A percentile compares a stretch with the other conserved stretches of the same genome.
Conservation (phyloP, 2,329 filamentous ascomycete genomes). For the Onygenales sp. region DNA sequence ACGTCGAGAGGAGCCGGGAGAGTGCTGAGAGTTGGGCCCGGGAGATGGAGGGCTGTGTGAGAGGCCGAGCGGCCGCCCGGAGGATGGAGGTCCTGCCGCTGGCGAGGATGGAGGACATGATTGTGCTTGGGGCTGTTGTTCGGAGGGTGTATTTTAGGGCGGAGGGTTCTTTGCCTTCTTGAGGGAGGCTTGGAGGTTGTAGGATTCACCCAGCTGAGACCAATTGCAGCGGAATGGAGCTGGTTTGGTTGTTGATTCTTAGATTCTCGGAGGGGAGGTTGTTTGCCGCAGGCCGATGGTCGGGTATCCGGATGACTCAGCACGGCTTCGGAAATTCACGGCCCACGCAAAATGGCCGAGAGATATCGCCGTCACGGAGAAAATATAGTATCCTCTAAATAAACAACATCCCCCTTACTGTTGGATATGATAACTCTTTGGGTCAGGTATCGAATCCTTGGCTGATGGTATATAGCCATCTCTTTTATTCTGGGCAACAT, state of each 20-base stretch:
- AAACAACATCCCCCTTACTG: background rate
- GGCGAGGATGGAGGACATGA: background rate
- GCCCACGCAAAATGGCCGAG: background rate
- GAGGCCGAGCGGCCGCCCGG: constrained; percentile 23
- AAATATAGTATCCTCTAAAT: constrained; percentile 9
- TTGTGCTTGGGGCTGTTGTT: background rate
- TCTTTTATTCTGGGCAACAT: no score
- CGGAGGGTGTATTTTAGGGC: background rate
- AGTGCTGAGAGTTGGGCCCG: constrained; percentile 43
- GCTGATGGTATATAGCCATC: background rate
- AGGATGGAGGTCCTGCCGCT: constrained; percentile 24
- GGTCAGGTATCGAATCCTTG: constrained; percentile 16
- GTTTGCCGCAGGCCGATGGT: background rate
- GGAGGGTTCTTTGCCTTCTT: background rate
- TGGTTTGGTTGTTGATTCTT: background rate
- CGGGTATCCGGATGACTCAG: constrained; percentile 1
- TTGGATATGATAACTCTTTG: constrained; percentile 11
- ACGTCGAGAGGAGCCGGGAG: constrained; percentile 68
- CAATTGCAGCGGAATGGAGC: background rate
- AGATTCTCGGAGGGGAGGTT: background rate
- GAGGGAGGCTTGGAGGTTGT: background rate
- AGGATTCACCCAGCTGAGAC: background rate
- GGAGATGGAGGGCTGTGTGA: constrained; percentile 37
- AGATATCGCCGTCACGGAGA: constrained; percentile 6
- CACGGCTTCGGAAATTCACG: constrained; percentile 3